These are phyloP conservation scores for Populus pruinosa DNA, from an alignment of 345 rosid species.

Conservation along the genomic window DNA sequence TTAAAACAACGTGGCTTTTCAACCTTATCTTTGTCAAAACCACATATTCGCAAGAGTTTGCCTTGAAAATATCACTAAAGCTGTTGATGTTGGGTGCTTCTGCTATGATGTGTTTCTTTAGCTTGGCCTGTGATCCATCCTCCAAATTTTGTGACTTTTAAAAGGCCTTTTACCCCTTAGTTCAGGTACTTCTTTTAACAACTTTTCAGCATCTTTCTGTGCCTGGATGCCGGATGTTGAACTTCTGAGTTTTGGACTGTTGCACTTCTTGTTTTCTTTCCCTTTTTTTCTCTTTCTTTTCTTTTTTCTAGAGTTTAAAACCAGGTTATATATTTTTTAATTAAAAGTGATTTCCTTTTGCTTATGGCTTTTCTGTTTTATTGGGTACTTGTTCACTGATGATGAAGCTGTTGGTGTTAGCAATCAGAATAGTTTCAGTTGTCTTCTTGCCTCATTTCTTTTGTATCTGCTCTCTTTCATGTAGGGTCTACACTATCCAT, in stretches of 20 bases:
- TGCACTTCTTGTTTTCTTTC: constrained; percentile 23
- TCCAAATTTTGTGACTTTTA: constrained; percentile 28
- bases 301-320: neutral
- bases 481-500: constrained; percentile 47
- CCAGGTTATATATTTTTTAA: neutral
- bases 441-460: constrained; percentile 38
- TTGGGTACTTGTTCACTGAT: constrained; percentile 26
- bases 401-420: constrained; percentile 29
- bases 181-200: constrained; percentile 30
- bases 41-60: neutral
- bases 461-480: neutral
- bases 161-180: constrained; percentile 6
- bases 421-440: constrained; percentile 27
- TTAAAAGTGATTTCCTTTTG: neutral
- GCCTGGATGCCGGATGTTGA: constrained; percentile 48
- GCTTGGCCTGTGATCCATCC: constrained; percentile 14
- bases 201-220: constrained; percentile 44
- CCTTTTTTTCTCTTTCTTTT: constrained; percentile 4
- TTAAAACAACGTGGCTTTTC: neutral
- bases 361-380: constrained; percentile 19
- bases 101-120: constrained; percentile 15
- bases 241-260: constrained; percentile 48
- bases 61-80: constrained; percentile 14
- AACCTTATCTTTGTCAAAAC: neutral
- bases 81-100: constrained; percentile 8